Conservation (phyloP, 2,329 filamentous ascomycete species). For the Colletotrichum sp. region DNA sequence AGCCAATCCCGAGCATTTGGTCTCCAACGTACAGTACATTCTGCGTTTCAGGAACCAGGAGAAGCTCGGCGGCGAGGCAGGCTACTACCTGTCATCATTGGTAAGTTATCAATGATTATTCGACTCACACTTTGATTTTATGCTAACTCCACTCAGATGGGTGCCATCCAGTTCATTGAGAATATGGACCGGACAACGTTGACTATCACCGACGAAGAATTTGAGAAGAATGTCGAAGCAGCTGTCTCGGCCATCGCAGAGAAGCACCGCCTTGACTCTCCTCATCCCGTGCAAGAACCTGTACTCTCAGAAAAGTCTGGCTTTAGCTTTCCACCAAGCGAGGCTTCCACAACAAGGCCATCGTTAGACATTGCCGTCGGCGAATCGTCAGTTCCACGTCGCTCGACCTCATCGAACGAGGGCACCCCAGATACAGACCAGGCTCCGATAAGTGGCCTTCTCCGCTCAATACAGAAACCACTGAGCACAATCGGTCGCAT, state of each 20-base stretch:
- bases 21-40: constrained; percentile 98
- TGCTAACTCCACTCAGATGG: constrained; percentile 58
- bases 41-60: constrained; percentile 96
- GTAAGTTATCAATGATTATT: constrained; percentile 47
- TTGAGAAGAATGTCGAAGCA: constrained; percentile 94
- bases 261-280: constrained; percentile 70
- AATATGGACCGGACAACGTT: constrained; percentile 92
- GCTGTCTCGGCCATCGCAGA: constrained; percentile 96
- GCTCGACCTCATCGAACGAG: constrained; percentile 60
- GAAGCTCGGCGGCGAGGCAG: constrained; percentile 95
- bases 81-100: constrained; percentile 95
- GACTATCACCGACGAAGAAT: constrained; percentile 93
- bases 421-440: constrained; percentile 60
- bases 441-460: constrained; percentile 80
- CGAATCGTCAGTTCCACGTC: constrained; percentile 48
- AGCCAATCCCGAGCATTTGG: constrained; percentile 92
- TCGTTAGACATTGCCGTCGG: constrained; percentile 24
- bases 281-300: constrained; percentile 41
- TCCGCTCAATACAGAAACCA: constrained; percentile 90
- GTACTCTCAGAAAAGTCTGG: constrained; percentile 50
- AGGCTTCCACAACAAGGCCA: constrained; percentile 45
- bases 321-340: constrained; percentile 39
- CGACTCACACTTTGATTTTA: background rate
- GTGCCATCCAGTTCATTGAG: constrained; percentile 95
- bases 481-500: constrained; percentile 92